Evolutionary conservation across 768 basidiomycete species (phyloP).

Genomic region (Pleurotus cornucopiae): DNA sequence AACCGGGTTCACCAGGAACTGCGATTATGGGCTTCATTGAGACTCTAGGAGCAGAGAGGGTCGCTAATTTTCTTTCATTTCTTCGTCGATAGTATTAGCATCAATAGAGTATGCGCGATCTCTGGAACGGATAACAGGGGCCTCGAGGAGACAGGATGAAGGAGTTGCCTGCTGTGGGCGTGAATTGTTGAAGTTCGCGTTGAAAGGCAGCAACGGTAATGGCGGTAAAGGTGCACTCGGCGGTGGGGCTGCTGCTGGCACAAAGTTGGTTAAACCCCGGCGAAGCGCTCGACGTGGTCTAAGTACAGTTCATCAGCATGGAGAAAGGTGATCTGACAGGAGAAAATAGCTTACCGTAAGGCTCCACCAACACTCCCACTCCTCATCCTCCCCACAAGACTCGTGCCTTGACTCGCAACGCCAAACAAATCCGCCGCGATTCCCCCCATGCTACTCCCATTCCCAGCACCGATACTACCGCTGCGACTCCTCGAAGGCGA

Average conservation of each 20-base stretch:
- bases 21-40: too few relatives aligned
- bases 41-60: too few relatives aligned
- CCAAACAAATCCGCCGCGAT: conserved; percentile 25
- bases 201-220: conserved; percentile 11
- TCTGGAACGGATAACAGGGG: conserved; percentile 22
- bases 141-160: conserved; percentile 3
- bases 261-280: conserved; percentile 24
- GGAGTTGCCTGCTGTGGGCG: neutral
- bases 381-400: conserved; percentile 47
- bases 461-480: conserved; percentile 32
- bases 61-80: conserved; percentile 34
- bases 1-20: too few relatives aligned
- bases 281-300: conserved; percentile 40
- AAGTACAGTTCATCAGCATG: neutral
- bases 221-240: conserved; percentile 38
- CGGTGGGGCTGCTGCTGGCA: conserved; percentile 30
- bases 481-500: conserved; percentile 34
- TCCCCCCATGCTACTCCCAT: neutral
- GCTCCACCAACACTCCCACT: conserved; percentile 47
- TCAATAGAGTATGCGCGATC: conserved; percentile 28
- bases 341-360: conserved; percentile 24
- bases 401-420: conserved; percentile 24
- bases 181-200: neutral
- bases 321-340: neutral
- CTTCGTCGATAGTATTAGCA: conserved; percentile 32